Evolutionary conservation across 1,284 basidiomycete genomes (phyloP), one percentile per base, ranked within the genome.

Genomic region (Omphalotus olearius): DNA sequence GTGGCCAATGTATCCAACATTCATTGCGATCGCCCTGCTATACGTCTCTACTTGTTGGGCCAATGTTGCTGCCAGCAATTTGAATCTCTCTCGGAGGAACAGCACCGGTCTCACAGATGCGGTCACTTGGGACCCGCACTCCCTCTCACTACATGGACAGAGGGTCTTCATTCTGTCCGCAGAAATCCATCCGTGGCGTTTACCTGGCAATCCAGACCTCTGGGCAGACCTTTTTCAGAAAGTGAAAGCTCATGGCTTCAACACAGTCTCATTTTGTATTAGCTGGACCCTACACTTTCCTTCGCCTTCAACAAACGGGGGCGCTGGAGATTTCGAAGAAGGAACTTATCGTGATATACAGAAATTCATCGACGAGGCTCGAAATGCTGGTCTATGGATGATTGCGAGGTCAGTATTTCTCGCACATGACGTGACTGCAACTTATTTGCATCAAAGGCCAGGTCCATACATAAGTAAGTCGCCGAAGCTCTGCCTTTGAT

Each of bases 211-310:
- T 54, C 74, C 74, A 3, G 64, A 78, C 45, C 59, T 76, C 14
- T 83, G 80, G 81, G 62, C 67, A 2, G 81, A 83, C 58, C 69
- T 82, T 41, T 72, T 82, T 46, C 73, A 83, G 59, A 83, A 83
- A 61, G 69, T 80, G 40, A 76, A 76, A 55, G 72, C 79, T 2
- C 78, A 78, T 52, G 80, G 80, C 7, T 80, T 82, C 67, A 83
- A 82, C 55, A 69, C 75, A n/a, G 70, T 80, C 37, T 78, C 75
- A 0, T 75, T 78, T 57, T 78, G 75, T 56, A 66, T 76, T 25
- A 73, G 75, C 52, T 79, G 76, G 75, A 72, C 73, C 4, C 50
- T 73, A 14, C 74, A 77, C 57, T 77, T 65, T 56, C 75, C 75
- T 13, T 68, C 73, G 0, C 74, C 75, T 1, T 64, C 69, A 49